Conservation (phyloP, 805 yeast genomes). For the Blastobotrys chiropterorum region DNA sequence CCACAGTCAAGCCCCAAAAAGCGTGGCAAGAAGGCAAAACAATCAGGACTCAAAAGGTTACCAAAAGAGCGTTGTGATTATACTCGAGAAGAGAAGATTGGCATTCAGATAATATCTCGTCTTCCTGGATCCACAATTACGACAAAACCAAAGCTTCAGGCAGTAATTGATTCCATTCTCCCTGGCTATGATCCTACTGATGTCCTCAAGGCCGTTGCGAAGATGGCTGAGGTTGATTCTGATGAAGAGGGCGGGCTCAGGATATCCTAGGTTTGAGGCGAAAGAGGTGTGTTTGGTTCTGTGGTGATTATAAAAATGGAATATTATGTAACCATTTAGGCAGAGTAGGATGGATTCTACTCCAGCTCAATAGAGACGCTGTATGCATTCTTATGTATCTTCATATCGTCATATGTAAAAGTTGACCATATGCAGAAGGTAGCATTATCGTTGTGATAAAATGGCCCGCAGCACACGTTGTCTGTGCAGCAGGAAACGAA, state of each 20-base stretch:
- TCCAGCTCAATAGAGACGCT: too few relatives aligned
- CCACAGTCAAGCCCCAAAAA: not conserved
- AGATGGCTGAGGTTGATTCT: not conserved
- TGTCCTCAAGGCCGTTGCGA: constrained; percentile 4
- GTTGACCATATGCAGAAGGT: too few relatives aligned
- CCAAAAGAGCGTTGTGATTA: not conserved
- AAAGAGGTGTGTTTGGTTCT: too few relatives aligned
- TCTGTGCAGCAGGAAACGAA: too few relatives aligned
- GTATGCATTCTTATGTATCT: too few relatives aligned
- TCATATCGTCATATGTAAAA: too few relatives aligned
- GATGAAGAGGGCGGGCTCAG: not conserved
- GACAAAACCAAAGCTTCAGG: not conserved
- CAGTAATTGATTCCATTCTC: constrained; percentile 2
- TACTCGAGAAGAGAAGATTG: not conserved
- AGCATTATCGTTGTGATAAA: too few relatives aligned
- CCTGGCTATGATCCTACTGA: constrained; percentile 8
- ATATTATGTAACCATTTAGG: too few relatives aligned
- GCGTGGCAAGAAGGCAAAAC: not conserved
- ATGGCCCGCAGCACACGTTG: too few relatives aligned
- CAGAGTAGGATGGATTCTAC: too few relatives aligned
- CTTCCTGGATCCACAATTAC: not conserved
- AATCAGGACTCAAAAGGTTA: not conserved
- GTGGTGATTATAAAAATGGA: too few relatives aligned
- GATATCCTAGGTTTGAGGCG: not conserved
- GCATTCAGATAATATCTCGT: not conserved